These are phyloP conservation scores for Blumeria graminis DNA, from an alignment of 2,329 filamentous ascomycete species.

Conservation along the genomic window DNA sequence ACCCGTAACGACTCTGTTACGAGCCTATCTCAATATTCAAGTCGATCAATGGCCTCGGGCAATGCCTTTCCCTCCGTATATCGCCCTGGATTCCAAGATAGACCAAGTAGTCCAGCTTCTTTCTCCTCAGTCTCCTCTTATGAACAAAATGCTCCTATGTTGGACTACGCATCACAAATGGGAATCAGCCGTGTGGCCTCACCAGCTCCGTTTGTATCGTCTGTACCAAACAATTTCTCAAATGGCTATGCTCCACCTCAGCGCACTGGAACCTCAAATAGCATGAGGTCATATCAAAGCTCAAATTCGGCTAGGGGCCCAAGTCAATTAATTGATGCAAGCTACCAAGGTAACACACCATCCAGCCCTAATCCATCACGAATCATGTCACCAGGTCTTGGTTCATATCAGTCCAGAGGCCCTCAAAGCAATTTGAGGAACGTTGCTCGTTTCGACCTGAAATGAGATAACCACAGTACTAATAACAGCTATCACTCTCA, in stretches of 20 bases:
- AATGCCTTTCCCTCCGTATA: slow-evolving; percentile 27
- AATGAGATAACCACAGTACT: too few relatives aligned
- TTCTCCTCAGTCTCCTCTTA: slow-evolving; percentile 28
- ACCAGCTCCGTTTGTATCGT: slow-evolving; percentile 8
- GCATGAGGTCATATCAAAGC: background rate
- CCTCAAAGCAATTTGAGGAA: too few relatives aligned
- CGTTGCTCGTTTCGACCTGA: too few relatives aligned
- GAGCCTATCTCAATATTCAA: slow-evolving; percentile 32
- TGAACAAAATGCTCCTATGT: slow-evolving; percentile 36
- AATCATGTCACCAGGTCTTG: too few relatives aligned
- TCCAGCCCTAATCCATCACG: too few relatives aligned
- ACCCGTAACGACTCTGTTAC: slow-evolving; percentile 27
- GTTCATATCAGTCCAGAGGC: too few relatives aligned
- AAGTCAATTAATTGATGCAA: too few relatives aligned
- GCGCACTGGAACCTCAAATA: background rate
- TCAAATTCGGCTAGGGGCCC: too few relatives aligned
- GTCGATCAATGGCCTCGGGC: slow-evolving; percentile 40
- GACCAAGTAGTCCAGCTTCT: slow-evolving; percentile 27
- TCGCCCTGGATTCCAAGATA: slow-evolving; percentile 22
- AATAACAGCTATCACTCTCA: too few relatives aligned
- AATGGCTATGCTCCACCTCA: background rate
- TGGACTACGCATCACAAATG: slow-evolving; percentile 35
- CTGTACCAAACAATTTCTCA: background rate
- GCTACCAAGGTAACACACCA: too few relatives aligned
- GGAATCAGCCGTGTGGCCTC: slow-evolving; percentile 19